Percentiles rank a stretch among this genome's conserved stretches.
Conservation (phyloP, 2,329 filamentous ascomycete species). For the Pseudogymnoascus sp. region DNA sequence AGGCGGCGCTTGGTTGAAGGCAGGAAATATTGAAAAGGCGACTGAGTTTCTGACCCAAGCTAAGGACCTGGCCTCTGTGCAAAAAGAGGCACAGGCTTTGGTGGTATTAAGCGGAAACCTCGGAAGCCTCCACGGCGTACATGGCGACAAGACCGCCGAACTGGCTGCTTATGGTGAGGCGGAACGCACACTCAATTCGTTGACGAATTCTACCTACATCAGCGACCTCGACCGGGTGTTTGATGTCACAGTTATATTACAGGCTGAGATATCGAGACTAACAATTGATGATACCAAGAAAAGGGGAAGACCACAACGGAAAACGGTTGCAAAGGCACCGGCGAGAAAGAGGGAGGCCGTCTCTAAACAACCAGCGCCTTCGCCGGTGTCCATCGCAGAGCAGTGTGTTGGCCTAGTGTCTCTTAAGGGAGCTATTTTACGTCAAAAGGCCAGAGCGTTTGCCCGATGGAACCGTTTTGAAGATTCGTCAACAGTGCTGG, state of each 20-base stretch:
- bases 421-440: constrained; percentile 40
- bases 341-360: constrained; percentile 11
- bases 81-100: constrained; percentile 36
- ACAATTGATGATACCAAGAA: constrained; percentile 28
- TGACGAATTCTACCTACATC: constrained; percentile 33
- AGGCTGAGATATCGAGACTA: constrained; percentile 20
- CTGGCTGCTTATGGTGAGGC: constrained; percentile 40
- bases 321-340: constrained; percentile 24
- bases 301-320: constrained; percentile 22
- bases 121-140: constrained; percentile 43
- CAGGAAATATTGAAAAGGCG: constrained; percentile 52
- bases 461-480: constrained; percentile 38
- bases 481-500: constrained; percentile 48
- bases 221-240: constrained; percentile 18
- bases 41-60: constrained; percentile 46
- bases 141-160: constrained; percentile 39
- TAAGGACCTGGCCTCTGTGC: constrained; percentile 41
- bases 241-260: constrained; percentile 16
- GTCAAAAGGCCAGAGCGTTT: constrained; percentile 42
- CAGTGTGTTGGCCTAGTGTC: constrained; percentile 31
- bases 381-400: constrained; percentile 17
- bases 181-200: constrained; percentile 35
- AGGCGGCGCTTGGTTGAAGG: constrained; percentile 46
- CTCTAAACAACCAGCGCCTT: constrained; percentile 20
- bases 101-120: constrained; percentile 46